Percentiles rank a stretch among this genome's conserved stretches.
Evolutionary conservation across 306 rosid species (phyloP).

Genomic region (Quillaja saponaria): DNA sequence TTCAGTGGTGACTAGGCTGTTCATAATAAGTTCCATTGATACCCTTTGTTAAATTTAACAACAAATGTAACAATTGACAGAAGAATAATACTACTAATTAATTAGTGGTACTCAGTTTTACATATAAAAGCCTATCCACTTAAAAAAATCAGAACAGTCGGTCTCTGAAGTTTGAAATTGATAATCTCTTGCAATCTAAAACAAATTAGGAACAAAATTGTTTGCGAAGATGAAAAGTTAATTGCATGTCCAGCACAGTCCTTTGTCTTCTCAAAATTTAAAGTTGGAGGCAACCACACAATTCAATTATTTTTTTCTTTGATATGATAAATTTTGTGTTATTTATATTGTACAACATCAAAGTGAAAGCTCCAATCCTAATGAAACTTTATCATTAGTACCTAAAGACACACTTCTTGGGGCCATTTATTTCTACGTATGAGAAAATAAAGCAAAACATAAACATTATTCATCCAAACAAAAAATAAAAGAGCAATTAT

Average conservation of each 20-base stretch:
- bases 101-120: too few relatives aligned
- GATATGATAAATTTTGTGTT: conserved; percentile 12
- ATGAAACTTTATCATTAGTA: conserved; percentile 1
- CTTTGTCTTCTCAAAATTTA: not conserved
- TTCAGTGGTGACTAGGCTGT: conserved; percentile 25
- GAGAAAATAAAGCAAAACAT: conserved; percentile 28
- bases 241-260: not conserved
- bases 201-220: conserved; percentile 17
- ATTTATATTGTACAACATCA: not conserved
- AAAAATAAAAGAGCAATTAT: too few relatives aligned
- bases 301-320: too few relatives aligned
- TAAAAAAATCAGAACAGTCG: conserved; percentile 1
- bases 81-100: too few relatives aligned
- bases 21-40: too few relatives aligned
- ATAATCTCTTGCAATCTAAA: conserved; percentile 19
- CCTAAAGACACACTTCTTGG: conserved; percentile 10
- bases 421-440: conserved; percentile 20
- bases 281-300: not conserved
- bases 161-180: not conserved
- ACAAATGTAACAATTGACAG: too few relatives aligned
- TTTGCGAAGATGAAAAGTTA: not conserved
- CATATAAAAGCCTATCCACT: conserved; percentile 7
- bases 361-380: not conserved
- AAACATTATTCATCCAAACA: too few relatives aligned
- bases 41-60: too few relatives aligned